A percentile compares a stretch with the other conserved stretches of the same genome.
These are phyloP conservation scores for Apiospora rasikravindrae DNA, from an alignment of 2,329 filamentous ascomycete species.

Conservation along the genomic window DNA sequence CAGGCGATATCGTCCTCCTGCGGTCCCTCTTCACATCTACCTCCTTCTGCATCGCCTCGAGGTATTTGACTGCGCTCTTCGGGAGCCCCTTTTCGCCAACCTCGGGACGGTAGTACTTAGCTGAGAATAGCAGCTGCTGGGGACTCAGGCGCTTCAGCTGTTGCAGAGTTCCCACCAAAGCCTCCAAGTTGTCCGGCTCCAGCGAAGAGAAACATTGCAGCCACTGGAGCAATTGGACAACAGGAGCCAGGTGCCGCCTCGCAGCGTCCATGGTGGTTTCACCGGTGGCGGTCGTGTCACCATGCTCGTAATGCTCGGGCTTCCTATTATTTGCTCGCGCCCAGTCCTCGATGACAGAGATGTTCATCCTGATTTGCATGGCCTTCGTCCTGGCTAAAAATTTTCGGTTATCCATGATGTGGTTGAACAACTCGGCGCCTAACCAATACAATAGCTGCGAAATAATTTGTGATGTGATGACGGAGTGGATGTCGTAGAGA, in stretches of 20 bases:
- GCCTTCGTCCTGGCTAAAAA: constrained; percentile 96
- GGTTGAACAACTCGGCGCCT: constrained; percentile 94
- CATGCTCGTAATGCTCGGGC: constrained; percentile 93
- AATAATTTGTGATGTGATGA: constrained; percentile 90
- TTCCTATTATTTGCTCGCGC: constrained; percentile 90
- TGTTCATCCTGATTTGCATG: constrained; percentile 99
- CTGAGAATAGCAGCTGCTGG: constrained; percentile 88
- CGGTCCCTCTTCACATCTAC: constrained; percentile 64
- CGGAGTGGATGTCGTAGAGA: constrained; percentile 98
- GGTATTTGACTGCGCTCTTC: constrained; percentile 86
- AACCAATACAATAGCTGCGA: constrained; percentile 97
- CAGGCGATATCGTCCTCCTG: constrained; percentile 50
- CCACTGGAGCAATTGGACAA: constrained; percentile 96
- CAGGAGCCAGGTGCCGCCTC: constrained; percentile 82
- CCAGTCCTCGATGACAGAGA: constrained; percentile 95
- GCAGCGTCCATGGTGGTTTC: constrained; percentile 87
- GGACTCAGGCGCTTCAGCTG: constrained; percentile 85
- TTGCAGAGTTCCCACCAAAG: constrained; percentile 84
- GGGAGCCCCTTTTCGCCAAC: constrained; percentile 92
- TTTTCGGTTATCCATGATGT: constrained; percentile 94
- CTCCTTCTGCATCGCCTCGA: constrained; percentile 80
- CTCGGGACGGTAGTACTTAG: constrained; percentile 91
- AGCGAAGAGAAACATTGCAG: constrained; percentile 96
- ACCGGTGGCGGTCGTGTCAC: constrained; percentile 82
- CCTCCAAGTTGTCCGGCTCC: constrained; percentile 82